Evolutionary conservation across 2,329 filamentous ascomycete species (phyloP).

Genomic region (Aspergillus flavus): DNA sequence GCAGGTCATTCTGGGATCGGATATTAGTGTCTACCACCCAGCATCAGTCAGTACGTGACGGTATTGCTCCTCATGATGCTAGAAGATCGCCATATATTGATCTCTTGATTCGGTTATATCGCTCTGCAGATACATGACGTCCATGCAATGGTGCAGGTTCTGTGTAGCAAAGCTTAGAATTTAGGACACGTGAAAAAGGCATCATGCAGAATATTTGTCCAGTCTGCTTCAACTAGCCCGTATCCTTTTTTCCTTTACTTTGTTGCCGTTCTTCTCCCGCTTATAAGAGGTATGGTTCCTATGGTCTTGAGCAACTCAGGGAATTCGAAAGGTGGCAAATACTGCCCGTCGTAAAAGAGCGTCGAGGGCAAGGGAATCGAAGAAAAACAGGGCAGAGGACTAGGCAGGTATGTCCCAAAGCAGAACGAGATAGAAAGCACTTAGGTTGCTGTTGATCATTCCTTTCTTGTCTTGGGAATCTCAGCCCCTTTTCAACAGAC

Average conservation of each 20-base stretch:
- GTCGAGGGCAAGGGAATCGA: not conserved
- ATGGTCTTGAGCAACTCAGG: not conserved
- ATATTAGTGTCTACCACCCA: no score
- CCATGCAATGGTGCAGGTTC: not conserved
- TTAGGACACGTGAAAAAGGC: not conserved
- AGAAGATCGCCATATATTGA: not conserved
- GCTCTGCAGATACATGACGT: not conserved
- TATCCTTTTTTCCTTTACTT: not conserved
- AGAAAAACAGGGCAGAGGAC: not conserved
- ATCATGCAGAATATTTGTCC: fast-evolving
- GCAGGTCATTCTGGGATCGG: not conserved
- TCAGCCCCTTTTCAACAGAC: not conserved
- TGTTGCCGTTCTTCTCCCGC: not conserved
- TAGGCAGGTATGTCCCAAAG: not conserved
- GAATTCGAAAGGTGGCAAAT: not conserved
- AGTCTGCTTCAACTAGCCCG: no score
- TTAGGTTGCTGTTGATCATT: not conserved
- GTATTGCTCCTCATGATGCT: not conserved
- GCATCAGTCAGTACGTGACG: no score
- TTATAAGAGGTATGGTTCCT: not conserved
- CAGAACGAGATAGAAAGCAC: not conserved
- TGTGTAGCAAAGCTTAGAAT: not conserved
- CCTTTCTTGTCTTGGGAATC: not conserved
- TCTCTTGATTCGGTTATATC: not conserved
- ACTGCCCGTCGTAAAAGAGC: not conserved